Conservation (phyloP, 345 rosid species). For the Sonneratia caseolaris region DNA sequence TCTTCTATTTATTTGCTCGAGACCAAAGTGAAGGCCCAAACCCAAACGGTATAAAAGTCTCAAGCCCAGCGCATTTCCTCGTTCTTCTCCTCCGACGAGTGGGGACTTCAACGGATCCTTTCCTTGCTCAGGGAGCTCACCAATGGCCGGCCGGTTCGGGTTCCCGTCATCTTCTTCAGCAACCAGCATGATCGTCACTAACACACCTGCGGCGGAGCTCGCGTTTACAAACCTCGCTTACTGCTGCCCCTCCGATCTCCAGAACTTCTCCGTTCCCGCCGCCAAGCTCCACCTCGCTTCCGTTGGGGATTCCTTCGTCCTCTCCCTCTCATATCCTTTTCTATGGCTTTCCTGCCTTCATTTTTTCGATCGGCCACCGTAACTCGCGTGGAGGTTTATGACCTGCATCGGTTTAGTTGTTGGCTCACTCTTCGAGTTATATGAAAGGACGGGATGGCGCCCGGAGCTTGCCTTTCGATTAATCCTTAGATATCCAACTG, state of each 20-base stretch:
- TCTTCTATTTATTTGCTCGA: neutral
- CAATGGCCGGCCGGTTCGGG: slow-evolving; percentile 56
- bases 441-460: neutral
- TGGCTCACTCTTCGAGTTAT: neutral
- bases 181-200: slow-evolving; percentile 57
- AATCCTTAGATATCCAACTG: neutral
- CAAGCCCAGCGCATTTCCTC: neutral
- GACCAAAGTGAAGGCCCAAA: slow-evolving; percentile 1
- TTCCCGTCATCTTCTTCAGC: slow-evolving; percentile 29
- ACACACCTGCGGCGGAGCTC: slow-evolving; percentile 70
- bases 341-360: neutral
- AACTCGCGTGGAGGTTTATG: neutral
- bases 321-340: slow-evolving; percentile 81
- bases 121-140: neutral
- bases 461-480: neutral
- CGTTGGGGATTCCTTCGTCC: slow-evolving; percentile 46
- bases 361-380: neutral
- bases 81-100: neutral
- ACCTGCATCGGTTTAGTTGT: neutral
- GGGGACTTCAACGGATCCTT: neutral
- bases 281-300: slow-evolving; percentile 61
- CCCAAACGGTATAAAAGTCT: neutral
- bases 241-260: slow-evolving; percentile 83
- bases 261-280: slow-evolving; percentile 67
- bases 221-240: slow-evolving; percentile 81